A percentile compares a stretch with the other conserved stretches of the same genome.
Evolutionary conservation across 345 rosid species (phyloP).

Genomic region (Brassica incana): DNA sequence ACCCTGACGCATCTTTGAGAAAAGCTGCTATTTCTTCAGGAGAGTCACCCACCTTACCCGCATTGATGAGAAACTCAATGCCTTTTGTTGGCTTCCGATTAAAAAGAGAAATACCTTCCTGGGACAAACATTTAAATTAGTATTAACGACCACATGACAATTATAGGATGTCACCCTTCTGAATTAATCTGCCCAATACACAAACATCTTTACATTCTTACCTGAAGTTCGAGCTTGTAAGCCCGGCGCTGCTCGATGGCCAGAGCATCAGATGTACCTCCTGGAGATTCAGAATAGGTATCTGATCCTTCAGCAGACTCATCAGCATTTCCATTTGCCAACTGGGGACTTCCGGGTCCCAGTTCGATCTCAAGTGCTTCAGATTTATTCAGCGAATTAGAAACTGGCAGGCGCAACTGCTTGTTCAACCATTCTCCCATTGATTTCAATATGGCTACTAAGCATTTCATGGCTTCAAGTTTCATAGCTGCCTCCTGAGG

Average conservation of each 20-base stretch:
- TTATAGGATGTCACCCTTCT: background rate
- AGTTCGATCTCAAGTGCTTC: conserved; percentile 30
- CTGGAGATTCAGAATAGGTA: conserved; percentile 56
- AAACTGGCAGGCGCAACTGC: conserved; percentile 45
- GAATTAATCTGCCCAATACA: background rate
- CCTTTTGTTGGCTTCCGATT: conserved; percentile 84
- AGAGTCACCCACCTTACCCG: conserved; percentile 66
- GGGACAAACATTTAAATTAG: conserved; percentile 46
- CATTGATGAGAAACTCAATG: conserved; percentile 67
- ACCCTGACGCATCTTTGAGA: conserved; percentile 64
- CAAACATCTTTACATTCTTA: conserved; percentile 34
- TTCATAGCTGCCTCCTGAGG: conserved; percentile 76
- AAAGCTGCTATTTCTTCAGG: conserved; percentile 81
- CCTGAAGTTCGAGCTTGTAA: conserved; percentile 90
- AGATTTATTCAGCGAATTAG: conserved; percentile 31
- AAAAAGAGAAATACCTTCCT: conserved; percentile 85
- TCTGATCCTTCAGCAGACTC: conserved; percentile 55
- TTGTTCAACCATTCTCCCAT: conserved; percentile 90
- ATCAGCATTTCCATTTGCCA: conserved; percentile 51
- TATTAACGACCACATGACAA: conserved; percentile 7
- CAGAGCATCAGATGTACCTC: conserved; percentile 66
- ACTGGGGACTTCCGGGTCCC: conserved; percentile 48
- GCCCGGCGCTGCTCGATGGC: conserved; percentile 85
- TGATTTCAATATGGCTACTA: conserved; percentile 72
- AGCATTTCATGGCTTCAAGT: conserved; percentile 87